Evolutionary conservation across 2,329 filamentous ascomycete species (phyloP), one percentile per base, ranked within the genome.

Genomic region (Phoma sp.): DNA sequence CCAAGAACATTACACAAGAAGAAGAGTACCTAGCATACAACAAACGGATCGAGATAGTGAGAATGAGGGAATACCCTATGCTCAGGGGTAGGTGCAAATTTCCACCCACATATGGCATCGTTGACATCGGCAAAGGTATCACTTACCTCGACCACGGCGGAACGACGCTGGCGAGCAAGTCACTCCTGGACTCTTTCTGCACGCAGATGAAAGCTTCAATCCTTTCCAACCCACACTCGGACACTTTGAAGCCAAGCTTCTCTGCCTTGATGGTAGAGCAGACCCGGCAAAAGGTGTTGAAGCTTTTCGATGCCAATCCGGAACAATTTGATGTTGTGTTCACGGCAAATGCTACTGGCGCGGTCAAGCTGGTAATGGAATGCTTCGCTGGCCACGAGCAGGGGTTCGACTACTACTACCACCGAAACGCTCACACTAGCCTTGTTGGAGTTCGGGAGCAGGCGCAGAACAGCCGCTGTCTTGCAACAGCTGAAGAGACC

Each of bases 301-400:
- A 81, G 2, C 92, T 96, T 70, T 92, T 96, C 76, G 87, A 88
- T 32, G 92, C 92, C 1, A 86, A 91, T 58, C 90, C 92, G 5
- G 82, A 86, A 6, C 81, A 90, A 4, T 98, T 93, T 65, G 93
- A 97, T 66, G 75, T 97, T 1, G 85, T 97, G 1, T 98, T 97
- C 70, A 91, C 95, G n/a, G 87, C 92, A 21, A 98, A 98, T 74
- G 90, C 94, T 15, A 97, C 94, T 0, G 92, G 92, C 2, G 93
- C 86, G 2, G 87, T 96, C 65, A 98, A 97, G 74, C 78, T 97
- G 3, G 89, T 96, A 0, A 82, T 84, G 32, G 94, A 98, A 51
- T 86, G 87, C 3, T 83, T 96, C 63, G 81, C 89, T 44, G 85
- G 87, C 48, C 76, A 80, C 29, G 80, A 72, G 44, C 45, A 78